Base-by-base conservation (phyloP, 2,329 filamentous ascomycete species). In the Pleurostoma richardsiae region DNA sequence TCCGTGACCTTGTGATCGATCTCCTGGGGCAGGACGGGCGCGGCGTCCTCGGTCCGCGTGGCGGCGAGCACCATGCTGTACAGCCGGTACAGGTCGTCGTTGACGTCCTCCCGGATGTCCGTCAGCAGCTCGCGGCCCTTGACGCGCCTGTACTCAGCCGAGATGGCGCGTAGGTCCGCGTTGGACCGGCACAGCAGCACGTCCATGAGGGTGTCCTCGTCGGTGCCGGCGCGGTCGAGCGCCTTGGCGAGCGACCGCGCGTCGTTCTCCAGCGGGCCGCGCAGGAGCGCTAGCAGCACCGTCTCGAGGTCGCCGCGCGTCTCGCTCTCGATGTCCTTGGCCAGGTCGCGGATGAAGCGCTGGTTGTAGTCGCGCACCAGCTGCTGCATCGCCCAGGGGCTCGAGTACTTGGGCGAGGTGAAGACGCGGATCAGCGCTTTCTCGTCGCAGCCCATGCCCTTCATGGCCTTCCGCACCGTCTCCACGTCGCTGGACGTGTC, bases 381-480 rank as follows among this genome's bases (percentile, higher is more conserved):
- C 40, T 66, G 62, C 0, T 52, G 54, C 56, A 68, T 61, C 2
- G 55, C 49, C 59, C 60, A 66, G 0, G 63, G 63, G 30, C 62
- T 60, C 2, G 50, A 44, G 30, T 66, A 67, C 47, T 65, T 64
- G 10, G 53, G 50, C 31, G 48, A 56, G 3, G 85, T 71, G 6
- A 97, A 71, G 4, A 85, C 71, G 3, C 73, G 71, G 52, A 95
- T 91, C 10, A 97, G 71, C 0, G 78, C 66, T 57, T 83, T 85
- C 64, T 96, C 91, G 58, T 97, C 83, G 0, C 91, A 96, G 31
- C 91, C 92, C 52, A 96, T 88, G 0, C 64, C 90, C 66, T 95
- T 96, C 90, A 96, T 96, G 3, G 92, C 89, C 55, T 79, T 79
- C 45, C 89, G 82, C 27, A 95, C 72, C 4, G 74, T 79, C 48